A percentile compares a stretch with the other conserved stretches of the same genome.
Conservation (phyloP, 140 eudicot genomes). For the Stevia rebaudiana region DNA sequence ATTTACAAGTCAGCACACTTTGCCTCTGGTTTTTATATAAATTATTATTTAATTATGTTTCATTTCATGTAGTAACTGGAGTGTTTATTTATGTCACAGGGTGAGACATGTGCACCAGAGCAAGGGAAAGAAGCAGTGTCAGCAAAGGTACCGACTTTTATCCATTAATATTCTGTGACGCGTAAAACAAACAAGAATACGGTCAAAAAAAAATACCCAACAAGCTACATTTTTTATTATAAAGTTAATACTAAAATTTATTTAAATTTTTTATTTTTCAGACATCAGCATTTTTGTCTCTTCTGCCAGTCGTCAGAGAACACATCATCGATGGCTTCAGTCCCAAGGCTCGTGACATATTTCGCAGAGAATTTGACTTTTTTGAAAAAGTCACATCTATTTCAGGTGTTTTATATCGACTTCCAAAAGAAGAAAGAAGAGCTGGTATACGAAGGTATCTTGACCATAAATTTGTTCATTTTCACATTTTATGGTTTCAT, state of each 20-base stretch:
- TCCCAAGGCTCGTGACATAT: slow-evolving; percentile 73
- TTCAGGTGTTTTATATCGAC: slow-evolving; percentile 81
- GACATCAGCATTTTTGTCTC: slow-evolving; percentile 58
- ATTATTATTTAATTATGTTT: slow-evolving; percentile 2
- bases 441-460: slow-evolving; percentile 83
- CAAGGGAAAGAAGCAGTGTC: slow-evolving; percentile 63
- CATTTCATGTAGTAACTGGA: slow-evolving; percentile 23
- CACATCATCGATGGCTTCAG: slow-evolving; percentile 71
- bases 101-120: slow-evolving; percentile 84
- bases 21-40: not conserved
- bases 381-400: slow-evolving; percentile 96
- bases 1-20: slow-evolving; percentile 65
- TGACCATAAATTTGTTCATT: not conserved
- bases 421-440: slow-evolving; percentile 96
- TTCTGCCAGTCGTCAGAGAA: slow-evolving; percentile 74
- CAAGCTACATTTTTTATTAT: not conserved
- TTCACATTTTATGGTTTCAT: not conserved
- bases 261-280: slow-evolving; percentile 23
- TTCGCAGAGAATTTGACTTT: slow-evolving; percentile 87
- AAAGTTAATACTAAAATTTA: not conserved
- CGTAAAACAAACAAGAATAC: not conserved
- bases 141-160: slow-evolving; percentile 48
- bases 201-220: slow-evolving; percentile 2
- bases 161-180: not conserved
- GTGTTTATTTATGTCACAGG: slow-evolving; percentile 52